A percentile compares a stretch with the other conserved stretches of the same genome.
These are phyloP conservation scores for Ampelocalamus luodianensis DNA, from an alignment of 176 grass and related monocot species.

Conservation along the genomic window DNA sequence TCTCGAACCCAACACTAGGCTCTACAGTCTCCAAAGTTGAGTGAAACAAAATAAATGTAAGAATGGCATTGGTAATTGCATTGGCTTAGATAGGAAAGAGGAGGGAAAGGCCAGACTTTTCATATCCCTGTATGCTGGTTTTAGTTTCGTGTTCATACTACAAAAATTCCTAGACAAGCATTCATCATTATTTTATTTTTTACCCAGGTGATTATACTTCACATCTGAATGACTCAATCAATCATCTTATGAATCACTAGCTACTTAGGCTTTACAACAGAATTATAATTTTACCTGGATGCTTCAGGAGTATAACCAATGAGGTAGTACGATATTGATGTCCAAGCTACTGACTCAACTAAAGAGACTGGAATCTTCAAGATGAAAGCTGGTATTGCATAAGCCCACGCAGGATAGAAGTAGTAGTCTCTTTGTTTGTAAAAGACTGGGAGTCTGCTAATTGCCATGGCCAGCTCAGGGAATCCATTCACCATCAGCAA, in stretches of 20 bases:
- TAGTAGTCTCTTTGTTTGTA: constrained; percentile 79
- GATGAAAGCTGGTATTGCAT: constrained; percentile 69
- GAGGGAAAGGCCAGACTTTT: too few relatives aligned
- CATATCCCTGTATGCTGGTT: too few relatives aligned
- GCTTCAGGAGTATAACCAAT: constrained; percentile 78
- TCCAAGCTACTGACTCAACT: constrained; percentile 69
- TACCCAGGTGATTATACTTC: background rate
- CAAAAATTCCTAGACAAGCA: background rate
- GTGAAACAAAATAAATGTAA: too few relatives aligned
- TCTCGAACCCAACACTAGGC: too few relatives aligned
- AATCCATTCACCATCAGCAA: constrained; percentile 76
- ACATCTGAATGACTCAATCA: background rate
- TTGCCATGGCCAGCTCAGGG: constrained; percentile 73
- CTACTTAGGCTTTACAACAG: background rate
- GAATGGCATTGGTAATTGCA: too few relatives aligned
- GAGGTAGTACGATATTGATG: constrained; percentile 79
- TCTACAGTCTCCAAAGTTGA: too few relatives aligned
- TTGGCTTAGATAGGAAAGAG: too few relatives aligned
- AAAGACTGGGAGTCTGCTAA: constrained; percentile 70
- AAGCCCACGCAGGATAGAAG: constrained; percentile 93
- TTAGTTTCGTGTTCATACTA: background rate
- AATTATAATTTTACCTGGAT: constrained; percentile 59
- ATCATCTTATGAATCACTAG: background rate
- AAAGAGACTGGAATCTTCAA: constrained; percentile 81
- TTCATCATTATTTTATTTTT: background rate